A percentile compares a stretch with the other conserved stretches of the same genome.
Evolutionary conservation across 306 rosid genomes (phyloP).

Genomic region (Rubus idaeus): DNA sequence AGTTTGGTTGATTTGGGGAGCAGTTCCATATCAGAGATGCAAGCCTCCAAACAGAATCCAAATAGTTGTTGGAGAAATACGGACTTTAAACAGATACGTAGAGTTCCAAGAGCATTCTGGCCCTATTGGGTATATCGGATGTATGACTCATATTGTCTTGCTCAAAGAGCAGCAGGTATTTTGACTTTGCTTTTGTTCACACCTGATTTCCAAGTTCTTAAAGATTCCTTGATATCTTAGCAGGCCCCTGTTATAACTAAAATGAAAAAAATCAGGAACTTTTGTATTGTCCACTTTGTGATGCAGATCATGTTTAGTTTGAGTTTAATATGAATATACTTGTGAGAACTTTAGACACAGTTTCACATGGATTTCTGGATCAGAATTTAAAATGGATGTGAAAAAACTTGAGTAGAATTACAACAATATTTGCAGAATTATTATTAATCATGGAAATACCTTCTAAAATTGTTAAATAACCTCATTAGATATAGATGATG

Average conservation of each 20-base stretch:
- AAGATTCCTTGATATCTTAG: neutral
- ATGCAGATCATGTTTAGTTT: neutral
- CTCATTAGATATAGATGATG: neutral
- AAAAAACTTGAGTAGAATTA: neutral
- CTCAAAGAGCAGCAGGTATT: slow-evolving; percentile 82
- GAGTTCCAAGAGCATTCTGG: slow-evolving; percentile 69
- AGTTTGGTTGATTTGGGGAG: slow-evolving; percentile 38
- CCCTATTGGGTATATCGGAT: slow-evolving; percentile 88
- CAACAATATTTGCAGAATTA: neutral
- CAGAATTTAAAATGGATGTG: neutral
- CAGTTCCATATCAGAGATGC: slow-evolving; percentile 50
- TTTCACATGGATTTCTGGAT: neutral
- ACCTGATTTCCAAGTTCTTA: neutral
- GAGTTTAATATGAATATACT: neutral
- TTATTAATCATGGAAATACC: neutral
- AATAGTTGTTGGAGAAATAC: slow-evolving; percentile 33
- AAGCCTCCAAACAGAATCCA: slow-evolving; percentile 39
- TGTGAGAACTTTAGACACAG: neutral
- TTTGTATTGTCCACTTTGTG: neutral
- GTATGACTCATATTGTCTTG: slow-evolving; percentile 88
- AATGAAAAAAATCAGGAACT: neutral
- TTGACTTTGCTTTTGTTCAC: slow-evolving; percentile 29
- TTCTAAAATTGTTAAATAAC: neutral
- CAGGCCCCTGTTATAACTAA: neutral
- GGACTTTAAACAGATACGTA: slow-evolving; percentile 35